phyloP scores from a whole-genome alignment of 371 early-diverging fungal species.

The Saksenaea oblongispora region DNA sequence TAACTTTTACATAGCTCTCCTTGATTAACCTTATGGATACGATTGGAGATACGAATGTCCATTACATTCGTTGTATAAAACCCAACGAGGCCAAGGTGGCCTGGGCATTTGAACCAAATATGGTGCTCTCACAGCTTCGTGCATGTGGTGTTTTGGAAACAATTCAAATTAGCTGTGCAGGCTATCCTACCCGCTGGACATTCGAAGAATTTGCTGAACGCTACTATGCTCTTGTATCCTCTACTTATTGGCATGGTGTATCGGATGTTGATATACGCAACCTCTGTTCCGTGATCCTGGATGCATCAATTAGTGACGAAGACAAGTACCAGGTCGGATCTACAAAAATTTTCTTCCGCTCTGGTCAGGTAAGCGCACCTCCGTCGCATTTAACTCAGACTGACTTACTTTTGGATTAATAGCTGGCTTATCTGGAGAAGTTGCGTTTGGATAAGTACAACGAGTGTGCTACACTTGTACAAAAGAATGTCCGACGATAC shows the following conservation, averaged over 20 bases:
- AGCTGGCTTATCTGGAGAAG: slow-evolving; percentile 91
- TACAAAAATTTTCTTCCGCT: slow-evolving; percentile 97
- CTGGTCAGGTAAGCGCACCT: slow-evolving; percentile 60
- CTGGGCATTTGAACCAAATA: slow-evolving; percentile 87
- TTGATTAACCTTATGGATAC: slow-evolving; percentile 92
- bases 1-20: slow-evolving; percentile 53
- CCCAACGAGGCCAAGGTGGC: slow-evolving; percentile 93
- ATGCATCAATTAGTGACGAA: slow-evolving; percentile 62
- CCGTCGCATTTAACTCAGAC: no score
- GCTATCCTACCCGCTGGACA: slow-evolving; percentile 97
- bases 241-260: slow-evolving; percentile 58
- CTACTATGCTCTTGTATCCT: slow-evolving; percentile 85
- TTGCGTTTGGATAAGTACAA: slow-evolving; percentile 78
- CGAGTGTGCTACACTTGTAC: slow-evolving; percentile 80
- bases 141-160: slow-evolving; percentile 99
- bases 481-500: slow-evolving; percentile 84
- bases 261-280: slow-evolving; percentile 46
- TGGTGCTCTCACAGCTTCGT: slow-evolving; percentile 94
- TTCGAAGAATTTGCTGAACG: slow-evolving; percentile 94
- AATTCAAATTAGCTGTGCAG: slow-evolving; percentile 97
- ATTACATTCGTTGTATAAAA: slow-evolving; percentile 98
- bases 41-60: slow-evolving; percentile 88
- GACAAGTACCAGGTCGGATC: slow-evolving; percentile 93
- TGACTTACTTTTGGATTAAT: not conserved
- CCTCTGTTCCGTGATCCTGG: slow-evolving; percentile 65